Conservation (phyloP, 331 rosid species). For the Prunus yedoensis region DNA sequence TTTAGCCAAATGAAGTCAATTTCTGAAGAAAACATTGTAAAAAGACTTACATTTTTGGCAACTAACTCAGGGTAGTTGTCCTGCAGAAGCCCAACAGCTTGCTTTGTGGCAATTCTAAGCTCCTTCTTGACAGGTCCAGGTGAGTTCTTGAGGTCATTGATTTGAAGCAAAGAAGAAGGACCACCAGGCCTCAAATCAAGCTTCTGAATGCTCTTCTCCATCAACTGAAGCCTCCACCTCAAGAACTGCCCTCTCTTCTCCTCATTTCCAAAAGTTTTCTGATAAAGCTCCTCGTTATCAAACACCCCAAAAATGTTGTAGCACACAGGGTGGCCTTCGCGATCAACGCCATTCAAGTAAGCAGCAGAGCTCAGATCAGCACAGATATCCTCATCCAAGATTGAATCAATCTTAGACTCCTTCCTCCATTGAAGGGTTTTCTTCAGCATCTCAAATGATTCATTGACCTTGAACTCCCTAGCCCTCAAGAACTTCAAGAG, state of each 20-base stretch:
- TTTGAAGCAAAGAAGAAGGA: constrained; percentile 67
- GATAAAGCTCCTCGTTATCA: constrained; percentile 58
- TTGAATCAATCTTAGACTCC: constrained; percentile 60
- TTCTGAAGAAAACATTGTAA: not conserved
- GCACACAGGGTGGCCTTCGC: constrained; percentile 79
- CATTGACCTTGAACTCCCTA: constrained; percentile 70
- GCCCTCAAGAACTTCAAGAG: constrained; percentile 83
- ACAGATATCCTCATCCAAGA: constrained; percentile 51
- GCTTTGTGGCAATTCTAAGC: constrained; percentile 61
- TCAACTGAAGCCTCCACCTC: constrained; percentile 84
- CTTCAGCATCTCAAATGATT: constrained; percentile 77
- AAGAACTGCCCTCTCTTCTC: constrained; percentile 61
- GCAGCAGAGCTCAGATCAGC: constrained; percentile 48
- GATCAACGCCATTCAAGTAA: constrained; percentile 56
- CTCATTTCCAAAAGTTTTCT: constrained; percentile 60
- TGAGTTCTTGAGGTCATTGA: constrained; percentile 69
- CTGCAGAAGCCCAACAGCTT: constrained; percentile 62
- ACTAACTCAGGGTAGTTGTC: constrained; percentile 93
- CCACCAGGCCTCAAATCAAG: constrained; percentile 70
- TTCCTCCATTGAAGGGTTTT: constrained; percentile 82
- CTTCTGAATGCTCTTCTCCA: constrained; percentile 83
- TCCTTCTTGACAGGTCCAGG: constrained; percentile 82
- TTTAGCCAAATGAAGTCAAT: not conserved
- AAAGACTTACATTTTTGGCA: constrained; percentile 65
- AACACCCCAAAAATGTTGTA: constrained; percentile 75